Conservation (phyloP, 352 stramenopile genomes). For the Phytophthora uliginosa region DNA sequence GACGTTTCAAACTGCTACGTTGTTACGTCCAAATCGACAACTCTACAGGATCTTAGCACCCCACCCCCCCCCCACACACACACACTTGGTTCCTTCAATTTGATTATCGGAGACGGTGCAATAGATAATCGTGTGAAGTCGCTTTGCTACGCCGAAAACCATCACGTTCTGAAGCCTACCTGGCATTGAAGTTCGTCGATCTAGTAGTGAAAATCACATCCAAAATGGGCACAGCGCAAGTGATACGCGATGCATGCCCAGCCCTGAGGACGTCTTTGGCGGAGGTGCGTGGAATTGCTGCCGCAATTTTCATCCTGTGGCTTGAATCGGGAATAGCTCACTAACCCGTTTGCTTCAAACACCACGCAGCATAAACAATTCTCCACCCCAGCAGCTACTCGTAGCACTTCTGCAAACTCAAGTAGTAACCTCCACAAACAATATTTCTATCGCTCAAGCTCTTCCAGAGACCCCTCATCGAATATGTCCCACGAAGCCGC, state of each 20-base stretch:
- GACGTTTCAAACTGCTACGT: too few relatives aligned
- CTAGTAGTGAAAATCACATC: neutral
- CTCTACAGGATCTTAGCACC: too few relatives aligned
- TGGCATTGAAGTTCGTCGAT: neutral
- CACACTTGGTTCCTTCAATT: too few relatives aligned
- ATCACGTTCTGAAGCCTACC: too few relatives aligned
- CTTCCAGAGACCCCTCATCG: neutral
- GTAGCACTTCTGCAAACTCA: neutral
- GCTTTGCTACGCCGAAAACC: too few relatives aligned
- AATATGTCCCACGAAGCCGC: conserved; percentile 32
- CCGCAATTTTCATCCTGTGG: neutral
- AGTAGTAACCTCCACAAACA: neutral
- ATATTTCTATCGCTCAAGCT: neutral
- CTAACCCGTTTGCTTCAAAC: neutral
- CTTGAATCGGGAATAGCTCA: neutral
- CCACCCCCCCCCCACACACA: too few relatives aligned
- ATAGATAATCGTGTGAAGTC: too few relatives aligned
- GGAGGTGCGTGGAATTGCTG: neutral
- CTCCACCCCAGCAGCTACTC: neutral
- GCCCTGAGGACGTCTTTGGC: neutral
- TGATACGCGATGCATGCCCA: neutral
- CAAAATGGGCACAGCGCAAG: neutral
- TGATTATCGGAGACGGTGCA: too few relatives aligned
- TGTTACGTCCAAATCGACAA: too few relatives aligned
- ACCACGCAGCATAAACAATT: neutral